Base-by-base conservation (phyloP, 1,284 basidiomycete species). In the Cerioporus squamosus region DNA sequence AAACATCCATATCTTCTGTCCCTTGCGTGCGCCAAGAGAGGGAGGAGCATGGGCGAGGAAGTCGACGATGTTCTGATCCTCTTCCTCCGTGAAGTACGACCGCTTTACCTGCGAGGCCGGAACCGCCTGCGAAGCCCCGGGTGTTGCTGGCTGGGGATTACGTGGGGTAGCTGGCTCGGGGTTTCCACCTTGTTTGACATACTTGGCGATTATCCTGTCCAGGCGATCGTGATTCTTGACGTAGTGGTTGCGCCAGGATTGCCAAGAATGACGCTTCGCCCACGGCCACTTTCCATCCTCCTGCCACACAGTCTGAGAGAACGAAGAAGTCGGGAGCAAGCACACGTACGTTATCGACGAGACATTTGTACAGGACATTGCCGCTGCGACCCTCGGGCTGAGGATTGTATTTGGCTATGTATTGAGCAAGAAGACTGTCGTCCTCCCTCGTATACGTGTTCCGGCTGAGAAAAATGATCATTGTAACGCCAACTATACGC, bases 21-120 rank as follows among this genome's bases (percentile, higher is more conserved):
- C 90, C 3, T 86, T 87, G 50, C 88, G 75, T 20, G 88, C 87
- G 2, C 86, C 85, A 82, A 80, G 65, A 84, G 85, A 69, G 83
- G 10, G 88, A 86, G 40, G 89, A n/a, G 76, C 72, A 1, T n/a
- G 2, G n/a, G 88, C 90, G 61, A 92, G 87, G 81, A 86, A 92
- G 26, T 79, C 74, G 51, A 83, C 85, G n/a, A 92, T 74, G 57
- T 81, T 78, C 44, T 82, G 76, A 66, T 92, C 90, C 57, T 92
- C 90, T 57, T 84, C 81, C 57, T 80, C 78, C 0, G 84, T 87
- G 63, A 88, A 92, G 48, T 82, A 81, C 2, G 82, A 88, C 44
- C 90, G 81, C 39, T 42, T 42, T 12, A 4, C n/a, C 10, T 36
- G 33, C 8, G 33, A 36, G 33, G 8, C 14, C 14, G 33, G 10